Percentiles rank a stretch among this genome's conserved stretches.
Conservation (phyloP, 2,329 filamentous ascomycete species). For the Fusarium illudens region DNA sequence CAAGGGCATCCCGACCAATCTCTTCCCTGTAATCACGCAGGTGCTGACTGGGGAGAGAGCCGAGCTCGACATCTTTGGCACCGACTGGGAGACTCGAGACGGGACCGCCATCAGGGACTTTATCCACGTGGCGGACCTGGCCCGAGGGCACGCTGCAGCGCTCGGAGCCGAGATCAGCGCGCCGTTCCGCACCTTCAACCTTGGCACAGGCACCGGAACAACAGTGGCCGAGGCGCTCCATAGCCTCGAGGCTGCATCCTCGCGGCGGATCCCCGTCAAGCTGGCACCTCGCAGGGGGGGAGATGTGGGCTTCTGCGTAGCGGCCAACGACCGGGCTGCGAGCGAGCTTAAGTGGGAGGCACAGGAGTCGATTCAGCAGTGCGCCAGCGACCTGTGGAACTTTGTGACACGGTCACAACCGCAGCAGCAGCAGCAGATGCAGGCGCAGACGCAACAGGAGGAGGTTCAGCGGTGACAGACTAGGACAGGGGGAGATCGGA, state of each 20-base stretch:
- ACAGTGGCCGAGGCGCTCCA: constrained; percentile 55
- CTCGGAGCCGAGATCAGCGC: constrained; percentile 48
- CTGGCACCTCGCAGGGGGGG: constrained; percentile 50
- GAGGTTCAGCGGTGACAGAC: neutral
- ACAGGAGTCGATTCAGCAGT: constrained; percentile 23
- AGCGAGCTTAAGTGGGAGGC: constrained; percentile 53
- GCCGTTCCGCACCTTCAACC: constrained; percentile 55
- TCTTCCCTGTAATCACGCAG: constrained; percentile 70
- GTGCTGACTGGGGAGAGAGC: constrained; percentile 64
- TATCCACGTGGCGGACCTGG: constrained; percentile 72
- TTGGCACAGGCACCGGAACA: constrained; percentile 56
- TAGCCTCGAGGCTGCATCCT: constrained; percentile 50
- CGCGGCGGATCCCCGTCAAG: constrained; percentile 48
- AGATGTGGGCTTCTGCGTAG: constrained; percentile 55
- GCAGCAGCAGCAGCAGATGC: neutral
- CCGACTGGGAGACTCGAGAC: constrained; percentile 71
- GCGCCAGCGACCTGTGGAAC: constrained; percentile 24
- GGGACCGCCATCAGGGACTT: constrained; percentile 74
- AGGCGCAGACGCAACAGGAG: neutral
- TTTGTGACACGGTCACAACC: constrained; percentile 13
- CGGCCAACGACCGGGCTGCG: constrained; percentile 50
- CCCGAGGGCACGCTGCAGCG: constrained; percentile 70
- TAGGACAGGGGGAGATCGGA: neutral
- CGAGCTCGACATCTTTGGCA: constrained; percentile 68
- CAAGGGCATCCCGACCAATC: constrained; percentile 67